Conservation (phyloP, 2,329 filamentous ascomycete genomes). For the Hypocreales sp. region DNA sequence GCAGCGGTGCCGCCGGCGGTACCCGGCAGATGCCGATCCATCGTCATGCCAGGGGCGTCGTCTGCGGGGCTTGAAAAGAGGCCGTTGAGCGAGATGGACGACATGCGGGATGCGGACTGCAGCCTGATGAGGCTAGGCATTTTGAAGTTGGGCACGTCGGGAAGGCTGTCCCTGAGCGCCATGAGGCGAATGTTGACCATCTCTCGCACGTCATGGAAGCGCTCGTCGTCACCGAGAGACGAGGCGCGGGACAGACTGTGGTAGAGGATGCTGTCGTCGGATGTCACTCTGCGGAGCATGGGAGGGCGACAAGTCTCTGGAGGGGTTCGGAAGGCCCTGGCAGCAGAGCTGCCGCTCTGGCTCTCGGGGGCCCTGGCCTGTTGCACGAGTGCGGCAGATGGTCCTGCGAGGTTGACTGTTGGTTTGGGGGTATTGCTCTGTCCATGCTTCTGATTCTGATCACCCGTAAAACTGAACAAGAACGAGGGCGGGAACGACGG, state of each 20-base stretch:
- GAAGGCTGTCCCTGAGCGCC: constrained; percentile 75
- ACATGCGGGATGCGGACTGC: constrained; percentile 15
- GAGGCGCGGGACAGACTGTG: constrained; percentile 64
- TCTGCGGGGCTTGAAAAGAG: constrained; percentile 14
- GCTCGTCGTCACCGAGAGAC: constrained; percentile 68
- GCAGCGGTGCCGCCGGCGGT: neutral
- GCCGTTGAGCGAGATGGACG: constrained; percentile 16
- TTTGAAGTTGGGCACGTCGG: constrained; percentile 65
- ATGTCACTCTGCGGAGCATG: constrained; percentile 18
- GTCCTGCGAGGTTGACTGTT: too few relatives aligned
- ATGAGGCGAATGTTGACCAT: constrained; percentile 83
- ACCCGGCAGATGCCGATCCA: neutral
- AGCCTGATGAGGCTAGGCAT: constrained; percentile 46
- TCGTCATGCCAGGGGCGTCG: constrained; percentile 2
- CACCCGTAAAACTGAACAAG: constrained; percentile 18
- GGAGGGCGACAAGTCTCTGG: constrained; percentile 6
- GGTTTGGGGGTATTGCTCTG: neutral
- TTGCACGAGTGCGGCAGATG: too few relatives aligned
- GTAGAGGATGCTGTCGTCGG: constrained; percentile 63
- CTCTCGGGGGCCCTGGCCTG: too few relatives aligned
- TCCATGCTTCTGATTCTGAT: constrained; percentile 6
- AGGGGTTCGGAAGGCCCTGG: constrained; percentile 1
- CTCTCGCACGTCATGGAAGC: constrained; percentile 65
- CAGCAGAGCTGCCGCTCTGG: neutral
- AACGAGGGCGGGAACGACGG: constrained; percentile 27